Conservation (phyloP, 805 yeast species). For the Wickerhamiella dianesei region DNA sequence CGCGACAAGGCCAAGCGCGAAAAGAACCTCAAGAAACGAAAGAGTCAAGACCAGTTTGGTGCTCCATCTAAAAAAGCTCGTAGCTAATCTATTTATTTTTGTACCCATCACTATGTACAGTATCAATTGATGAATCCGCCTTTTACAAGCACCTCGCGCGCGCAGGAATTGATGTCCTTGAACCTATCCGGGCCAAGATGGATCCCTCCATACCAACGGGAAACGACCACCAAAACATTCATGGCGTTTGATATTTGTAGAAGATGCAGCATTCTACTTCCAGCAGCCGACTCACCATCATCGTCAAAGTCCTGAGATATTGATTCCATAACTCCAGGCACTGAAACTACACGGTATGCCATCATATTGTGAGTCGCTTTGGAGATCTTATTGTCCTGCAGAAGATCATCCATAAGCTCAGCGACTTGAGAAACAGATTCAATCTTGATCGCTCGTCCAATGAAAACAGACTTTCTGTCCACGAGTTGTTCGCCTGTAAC, state of each 20-base stretch:
- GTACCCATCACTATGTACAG: neutral
- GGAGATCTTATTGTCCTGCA: constrained; percentile 51
- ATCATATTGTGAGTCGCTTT: constrained; percentile 70
- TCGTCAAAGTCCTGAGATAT: constrained; percentile 80
- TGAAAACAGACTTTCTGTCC: constrained; percentile 76
- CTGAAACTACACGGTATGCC: constrained; percentile 66
- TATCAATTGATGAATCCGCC: constrained; percentile 36
- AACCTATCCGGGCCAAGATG: constrained; percentile 84
- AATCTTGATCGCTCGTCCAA: constrained; percentile 58
- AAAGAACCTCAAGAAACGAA: constrained; percentile 1
- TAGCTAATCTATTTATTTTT: neutral
- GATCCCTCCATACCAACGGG: constrained; percentile 87
- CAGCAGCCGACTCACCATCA: constrained; percentile 96
- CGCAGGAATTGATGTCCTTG: constrained; percentile 80
- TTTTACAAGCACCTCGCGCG: constrained; percentile 65
- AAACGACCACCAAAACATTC: constrained; percentile 76
- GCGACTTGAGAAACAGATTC: constrained; percentile 55
- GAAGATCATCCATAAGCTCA: constrained; percentile 36
- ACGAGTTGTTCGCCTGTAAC: constrained; percentile 55
- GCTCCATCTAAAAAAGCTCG: neutral
- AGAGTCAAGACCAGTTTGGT: neutral
- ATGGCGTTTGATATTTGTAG: constrained; percentile 55
- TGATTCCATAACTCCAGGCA: constrained; percentile 30
- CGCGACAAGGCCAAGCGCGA: constrained; percentile 1
- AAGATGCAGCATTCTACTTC: constrained; percentile 69